Evolutionary conservation across 2,329 filamentous ascomycete genomes (phyloP).

Genomic region (Clonostachys sp.): DNA sequence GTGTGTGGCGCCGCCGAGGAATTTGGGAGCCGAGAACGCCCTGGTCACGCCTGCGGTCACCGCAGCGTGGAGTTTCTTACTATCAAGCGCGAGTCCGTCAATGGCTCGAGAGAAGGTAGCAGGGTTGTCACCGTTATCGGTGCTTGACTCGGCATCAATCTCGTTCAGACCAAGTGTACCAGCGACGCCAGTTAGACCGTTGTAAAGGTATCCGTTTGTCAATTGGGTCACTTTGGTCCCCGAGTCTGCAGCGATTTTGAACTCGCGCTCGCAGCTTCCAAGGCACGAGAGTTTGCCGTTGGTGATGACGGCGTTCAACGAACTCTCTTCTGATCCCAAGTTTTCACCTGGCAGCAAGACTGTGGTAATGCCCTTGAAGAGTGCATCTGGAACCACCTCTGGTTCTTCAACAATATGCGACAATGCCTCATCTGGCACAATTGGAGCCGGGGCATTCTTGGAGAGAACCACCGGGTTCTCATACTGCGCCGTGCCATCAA

Average conservation of each 20-base stretch:
- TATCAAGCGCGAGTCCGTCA: conserved; percentile 50
- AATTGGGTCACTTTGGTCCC: conserved; percentile 38
- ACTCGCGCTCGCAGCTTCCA: conserved; percentile 43
- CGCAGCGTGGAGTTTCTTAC: conserved; percentile 49
- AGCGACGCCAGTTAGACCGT: conserved; percentile 56
- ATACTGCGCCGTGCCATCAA: conserved; percentile 56
- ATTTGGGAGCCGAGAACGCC: conserved; percentile 52
- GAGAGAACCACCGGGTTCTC: conserved; percentile 47
- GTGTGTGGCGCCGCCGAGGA: conserved; percentile 33
- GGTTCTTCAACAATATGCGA: conserved; percentile 35
- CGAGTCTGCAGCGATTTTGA: conserved; percentile 25
- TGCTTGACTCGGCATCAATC: conserved; percentile 52
- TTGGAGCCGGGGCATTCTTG: conserved; percentile 36
- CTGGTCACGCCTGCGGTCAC: conserved; percentile 53
- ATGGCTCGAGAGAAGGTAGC: conserved; percentile 51
- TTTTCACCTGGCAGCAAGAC: conserved; percentile 40
- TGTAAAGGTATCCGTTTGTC: conserved; percentile 54
- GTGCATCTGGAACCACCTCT: conserved; percentile 26
- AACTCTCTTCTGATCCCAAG: conserved; percentile 21
- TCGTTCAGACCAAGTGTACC: conserved; percentile 58
- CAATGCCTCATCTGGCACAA: conserved; percentile 32
- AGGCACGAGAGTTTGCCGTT: conserved; percentile 52
- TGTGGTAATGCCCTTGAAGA: conserved; percentile 53
- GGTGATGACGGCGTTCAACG: conserved; percentile 44
- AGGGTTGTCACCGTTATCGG: conserved; percentile 43